These are phyloP conservation scores for Elongisporangium senticosum DNA, from an alignment of 352 stramenopile species.

Conservation along the genomic window DNA sequence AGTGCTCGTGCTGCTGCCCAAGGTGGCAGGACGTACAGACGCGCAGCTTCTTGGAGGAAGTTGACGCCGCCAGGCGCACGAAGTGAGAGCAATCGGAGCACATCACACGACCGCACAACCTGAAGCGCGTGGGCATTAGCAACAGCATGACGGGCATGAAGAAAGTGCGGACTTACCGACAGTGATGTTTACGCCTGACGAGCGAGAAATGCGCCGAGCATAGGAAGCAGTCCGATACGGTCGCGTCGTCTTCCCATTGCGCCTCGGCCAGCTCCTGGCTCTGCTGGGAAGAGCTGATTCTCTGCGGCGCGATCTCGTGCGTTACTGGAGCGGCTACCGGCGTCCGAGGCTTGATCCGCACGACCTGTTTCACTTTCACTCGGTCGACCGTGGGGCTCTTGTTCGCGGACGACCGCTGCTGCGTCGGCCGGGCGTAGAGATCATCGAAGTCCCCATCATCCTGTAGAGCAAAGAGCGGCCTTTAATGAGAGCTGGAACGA, in stretches of 20 bases:
- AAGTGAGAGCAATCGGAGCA: slow-evolving; percentile 74
- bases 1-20: slow-evolving; percentile 13
- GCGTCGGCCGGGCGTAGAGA: slow-evolving; percentile 39
- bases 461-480: slow-evolving; percentile 12
- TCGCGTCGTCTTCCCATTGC: slow-evolving; percentile 49
- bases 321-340: slow-evolving; percentile 1
- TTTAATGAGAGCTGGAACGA: background rate
- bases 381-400: background rate
- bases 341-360: slow-evolving; percentile 4
- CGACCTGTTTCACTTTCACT: background rate
- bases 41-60: slow-evolving; percentile 44
- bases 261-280: slow-evolving; percentile 65
- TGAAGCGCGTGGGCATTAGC: slow-evolving; percentile 6
- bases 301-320: slow-evolving; percentile 5
- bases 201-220: slow-evolving; percentile 60
- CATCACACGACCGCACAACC: slow-evolving; percentile 61
- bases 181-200: slow-evolving; percentile 71
- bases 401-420: slow-evolving; percentile 2
- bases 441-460: slow-evolving; percentile 77
- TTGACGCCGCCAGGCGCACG: slow-evolving; percentile 46
- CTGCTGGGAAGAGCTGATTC: slow-evolving; percentile 18
- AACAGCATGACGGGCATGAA: background rate
- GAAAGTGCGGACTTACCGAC: slow-evolving; percentile 23
- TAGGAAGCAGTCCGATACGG: slow-evolving; percentile 38
- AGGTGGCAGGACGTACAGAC: slow-evolving; percentile 46